These are phyloP conservation scores for Cordia subcordata DNA, from an alignment of 257 asterid genomes.

Conservation along the genomic window DNA sequence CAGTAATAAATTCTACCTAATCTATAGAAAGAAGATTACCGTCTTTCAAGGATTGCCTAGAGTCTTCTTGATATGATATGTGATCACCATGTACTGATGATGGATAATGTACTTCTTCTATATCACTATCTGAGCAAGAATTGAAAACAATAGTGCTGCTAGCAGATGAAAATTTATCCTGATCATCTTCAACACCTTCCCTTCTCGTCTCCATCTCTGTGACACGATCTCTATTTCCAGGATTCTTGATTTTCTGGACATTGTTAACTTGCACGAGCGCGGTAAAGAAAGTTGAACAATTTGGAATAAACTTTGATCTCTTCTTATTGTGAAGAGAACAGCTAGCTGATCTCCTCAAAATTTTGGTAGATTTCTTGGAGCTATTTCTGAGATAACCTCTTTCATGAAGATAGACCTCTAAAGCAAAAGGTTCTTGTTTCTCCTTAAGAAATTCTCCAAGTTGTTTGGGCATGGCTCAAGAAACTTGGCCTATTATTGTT, in stretches of 20 bases:
- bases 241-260: slow-evolving; percentile 18
- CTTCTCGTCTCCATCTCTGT: background rate
- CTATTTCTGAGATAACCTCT: slow-evolving; percentile 19
- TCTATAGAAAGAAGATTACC: slow-evolving; percentile 8
- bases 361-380: slow-evolving; percentile 15
- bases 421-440: slow-evolving; percentile 67
- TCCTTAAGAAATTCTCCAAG: slow-evolving; percentile 61
- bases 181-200: slow-evolving; percentile 20
- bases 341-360: slow-evolving; percentile 23
- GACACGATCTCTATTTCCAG: slow-evolving; percentile 5
- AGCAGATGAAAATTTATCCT: slow-evolving; percentile 31
- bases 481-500: background rate
- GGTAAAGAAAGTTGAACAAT: slow-evolving; percentile 37
- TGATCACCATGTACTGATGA: background rate
- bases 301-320: slow-evolving; percentile 26
- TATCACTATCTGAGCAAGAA: slow-evolving; percentile 43
- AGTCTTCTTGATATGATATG: slow-evolving; percentile 2
- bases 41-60: background rate
- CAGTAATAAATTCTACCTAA: slow-evolving; percentile 30
- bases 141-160: slow-evolving; percentile 30
- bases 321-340: slow-evolving; percentile 19
- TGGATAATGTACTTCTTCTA: slow-evolving; percentile 18
- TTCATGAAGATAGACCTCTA: slow-evolving; percentile 55
- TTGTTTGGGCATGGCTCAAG: slow-evolving; percentile 14
- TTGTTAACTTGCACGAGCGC: slow-evolving; percentile 14